Conservation (phyloP, 306 rosid species). For the Morella rubra region DNA sequence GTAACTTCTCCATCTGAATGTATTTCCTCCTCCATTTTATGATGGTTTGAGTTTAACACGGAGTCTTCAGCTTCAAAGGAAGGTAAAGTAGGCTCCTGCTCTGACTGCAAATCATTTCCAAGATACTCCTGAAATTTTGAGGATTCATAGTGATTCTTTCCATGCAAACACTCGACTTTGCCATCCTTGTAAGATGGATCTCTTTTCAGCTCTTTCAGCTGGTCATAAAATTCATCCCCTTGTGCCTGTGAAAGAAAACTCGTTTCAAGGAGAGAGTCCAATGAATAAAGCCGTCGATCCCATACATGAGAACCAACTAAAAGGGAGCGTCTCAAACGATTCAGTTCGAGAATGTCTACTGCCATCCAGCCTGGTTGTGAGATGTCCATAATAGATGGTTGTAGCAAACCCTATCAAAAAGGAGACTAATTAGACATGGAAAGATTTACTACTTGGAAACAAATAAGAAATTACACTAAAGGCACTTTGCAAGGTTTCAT, state of each 20-base stretch:
- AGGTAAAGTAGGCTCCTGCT: constrained; percentile 28
- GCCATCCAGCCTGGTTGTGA: constrained; percentile 43
- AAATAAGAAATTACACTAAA: constrained; percentile 17
- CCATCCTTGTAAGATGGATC: constrained; percentile 45
- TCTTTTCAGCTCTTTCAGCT: constrained; percentile 39
- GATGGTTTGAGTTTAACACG: constrained; percentile 13
- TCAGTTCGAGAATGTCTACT: constrained; percentile 70
- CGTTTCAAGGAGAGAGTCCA: constrained; percentile 61
- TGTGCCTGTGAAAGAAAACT: constrained; percentile 41
- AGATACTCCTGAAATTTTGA: constrained; percentile 41
- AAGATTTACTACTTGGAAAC: constrained; percentile 7
- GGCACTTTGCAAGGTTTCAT: constrained; percentile 9
- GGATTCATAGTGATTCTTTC: constrained; percentile 33
- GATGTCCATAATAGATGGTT: constrained; percentile 44
- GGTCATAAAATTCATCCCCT: constrained; percentile 35
- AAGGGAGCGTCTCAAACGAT: constrained; percentile 77
- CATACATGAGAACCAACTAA: constrained; percentile 78
- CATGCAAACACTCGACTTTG: constrained; percentile 30
- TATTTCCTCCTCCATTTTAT: constrained; percentile 40
- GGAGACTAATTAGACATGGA: constrained; percentile 24
- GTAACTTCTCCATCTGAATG: constrained; percentile 49
- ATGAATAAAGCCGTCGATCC: constrained; percentile 74
- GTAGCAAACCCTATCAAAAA: constrained; percentile 54
- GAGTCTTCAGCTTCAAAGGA: constrained; percentile 39
- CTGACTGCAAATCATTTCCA: constrained; percentile 34